phyloP scores from a whole-genome alignment of 1,284 basidiomycete genomes.

The Apiotrichum brassicae region DNA sequence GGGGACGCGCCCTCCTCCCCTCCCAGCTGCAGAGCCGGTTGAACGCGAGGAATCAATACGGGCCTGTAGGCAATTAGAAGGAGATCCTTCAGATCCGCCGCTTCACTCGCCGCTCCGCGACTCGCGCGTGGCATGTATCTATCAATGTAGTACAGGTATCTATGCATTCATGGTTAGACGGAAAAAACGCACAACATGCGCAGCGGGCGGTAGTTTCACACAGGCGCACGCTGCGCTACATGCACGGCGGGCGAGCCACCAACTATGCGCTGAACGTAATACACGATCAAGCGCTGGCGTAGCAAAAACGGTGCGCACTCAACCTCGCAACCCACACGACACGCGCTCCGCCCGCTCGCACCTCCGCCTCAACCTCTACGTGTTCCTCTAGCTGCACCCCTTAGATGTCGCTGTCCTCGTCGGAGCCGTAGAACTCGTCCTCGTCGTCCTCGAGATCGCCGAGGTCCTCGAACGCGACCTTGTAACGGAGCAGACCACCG shows the following conservation, averaged over 20 bases:
- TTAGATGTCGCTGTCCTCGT: slow-evolving; percentile 38
- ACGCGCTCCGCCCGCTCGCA: no score
- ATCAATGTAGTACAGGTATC: neutral
- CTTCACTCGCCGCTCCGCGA: neutral
- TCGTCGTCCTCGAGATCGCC: slow-evolving; percentile 57
- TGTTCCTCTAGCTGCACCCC: neutral
- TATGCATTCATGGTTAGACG: slow-evolving; percentile 1
- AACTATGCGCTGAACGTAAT: no score
- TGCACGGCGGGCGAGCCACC: no score
- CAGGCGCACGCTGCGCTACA: no score
- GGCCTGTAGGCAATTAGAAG: neutral
- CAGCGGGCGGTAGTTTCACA: no score
- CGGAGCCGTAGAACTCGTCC: slow-evolving; percentile 49
- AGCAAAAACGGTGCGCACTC: no score
- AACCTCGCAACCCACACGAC: no score
- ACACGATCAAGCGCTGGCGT: no score
- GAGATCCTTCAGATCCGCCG: no score
- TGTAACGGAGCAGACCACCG: slow-evolving; percentile 85
- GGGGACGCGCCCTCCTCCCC: slow-evolving; percentile 19
- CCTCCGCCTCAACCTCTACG: no score
- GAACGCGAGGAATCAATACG: neutral
- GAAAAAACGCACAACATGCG: no score
- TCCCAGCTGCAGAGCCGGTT: neutral
- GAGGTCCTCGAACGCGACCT: slow-evolving; percentile 84
- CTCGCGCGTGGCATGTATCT: no score